Evolutionary conservation across 2,329 filamentous ascomycete genomes (phyloP), one percentile per base, ranked within the genome.

Genomic region (Apiospora hydei): DNA sequence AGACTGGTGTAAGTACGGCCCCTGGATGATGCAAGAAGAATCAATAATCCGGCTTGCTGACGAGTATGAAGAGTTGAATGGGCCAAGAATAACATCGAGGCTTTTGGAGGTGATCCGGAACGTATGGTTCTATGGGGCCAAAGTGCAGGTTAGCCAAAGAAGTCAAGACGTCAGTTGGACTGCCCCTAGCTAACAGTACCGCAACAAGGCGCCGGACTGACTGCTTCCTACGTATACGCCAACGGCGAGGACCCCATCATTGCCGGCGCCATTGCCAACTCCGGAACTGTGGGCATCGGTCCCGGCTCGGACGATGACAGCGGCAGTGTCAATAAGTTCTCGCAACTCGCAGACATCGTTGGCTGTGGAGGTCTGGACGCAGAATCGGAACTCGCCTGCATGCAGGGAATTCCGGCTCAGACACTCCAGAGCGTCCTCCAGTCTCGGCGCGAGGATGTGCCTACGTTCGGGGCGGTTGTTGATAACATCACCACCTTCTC

Each of bases 211-310:
- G 72, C 72, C 4, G 51, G 34, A 2, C 47, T 70, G 8, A 61
- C 70, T 1, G 61, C 44, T 2, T 24, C 21, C 18, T 74, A 74
- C 49, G 70, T 51, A 3, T 75, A 74, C 51, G 70, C 72, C 21
- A 72, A 75, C 30, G 67, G 67, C 11, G 53, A 72, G 26, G 73
- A 78, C 67, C 80, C 79, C 30, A 80, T 80, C 21, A 82, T 83
- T 67, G 82, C 81, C 71, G 82, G 80, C 44, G 80, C 80, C 75
- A 82, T 77, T 71, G 77, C 78, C 66, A 68, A 46, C 41, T 68
- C 66, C 3, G 66, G 66, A n/a, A 73, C 74, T 44, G 30, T 61
- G 14, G 53, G 53, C 2, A 16, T 34, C 7, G 16, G 53, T 1
- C 75, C 76, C 30, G 81, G 81, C 69, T 81, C 77, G 74, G 77